Base-by-base conservation (phyloP, 208 protist species). In the Crithidia expoeki region DNA sequence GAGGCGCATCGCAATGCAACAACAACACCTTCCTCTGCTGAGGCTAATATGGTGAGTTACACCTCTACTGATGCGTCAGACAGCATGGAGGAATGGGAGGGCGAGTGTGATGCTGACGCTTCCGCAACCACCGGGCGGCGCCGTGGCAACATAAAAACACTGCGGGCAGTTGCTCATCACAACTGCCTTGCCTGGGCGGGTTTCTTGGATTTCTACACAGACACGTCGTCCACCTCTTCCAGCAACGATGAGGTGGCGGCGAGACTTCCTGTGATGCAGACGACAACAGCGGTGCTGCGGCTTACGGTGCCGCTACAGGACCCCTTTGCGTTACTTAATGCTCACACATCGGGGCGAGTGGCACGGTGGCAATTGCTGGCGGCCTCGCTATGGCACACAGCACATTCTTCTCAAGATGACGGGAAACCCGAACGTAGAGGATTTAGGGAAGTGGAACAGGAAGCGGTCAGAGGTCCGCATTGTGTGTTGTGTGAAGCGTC, bases 161-260 rank as follows among this genome's bases (percentile, higher is more conserved):
- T 62, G 33, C 23, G 40, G 2, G 70, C 28, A 5, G 51, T 69
- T 14, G 83, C 83, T 0, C 90, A 95, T 55, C 85, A 95, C 73
- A 83, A 88, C 62, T 95, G 90, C 53, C 62, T 95, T n/a, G 83
- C 83, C 53, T 95, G 88, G 90, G 49, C 67, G 2, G 84, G 83
- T 14, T n/a, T 90, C 53, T 55, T 91, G 30, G 74, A 71, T 25
- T 30, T 38, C 51, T 76, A 60, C 38, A 74, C 69, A 42, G 62
- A 55, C 38, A 58, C 67, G 0, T 74, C 70, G 23, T 23, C 51
- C 33, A 10, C 32, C 12, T 47, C 27, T 6, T 17, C 9, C 27
- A 47, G n/a, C 2, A 36, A 57, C 2, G 32, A 12, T 27, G 25
- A 23, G 2, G 25, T 0, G 42, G 42, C 2, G n/a, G 47, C 60